phyloP scores from a whole-genome alignment of 495 filamentous ascomycete genomes.

The Jackrogersella minutella region DNA sequence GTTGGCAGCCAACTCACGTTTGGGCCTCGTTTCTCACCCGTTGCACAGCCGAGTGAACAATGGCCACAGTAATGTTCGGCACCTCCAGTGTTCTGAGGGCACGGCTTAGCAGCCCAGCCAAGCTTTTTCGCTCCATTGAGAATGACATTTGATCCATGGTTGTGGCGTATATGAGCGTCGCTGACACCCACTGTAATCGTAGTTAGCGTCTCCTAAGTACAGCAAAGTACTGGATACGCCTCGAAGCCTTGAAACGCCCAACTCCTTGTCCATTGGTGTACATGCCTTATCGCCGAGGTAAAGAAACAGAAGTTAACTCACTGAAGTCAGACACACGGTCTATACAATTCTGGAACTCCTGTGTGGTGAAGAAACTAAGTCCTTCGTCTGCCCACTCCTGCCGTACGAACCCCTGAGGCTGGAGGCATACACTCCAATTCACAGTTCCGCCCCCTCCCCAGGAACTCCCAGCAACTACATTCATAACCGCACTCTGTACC shows the following conservation, averaged over 20 bases:
- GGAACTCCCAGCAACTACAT: conserved; percentile 70
- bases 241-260: background rate
- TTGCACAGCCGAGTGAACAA: conserved; percentile 79
- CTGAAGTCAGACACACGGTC: conserved; percentile 64
- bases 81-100: conserved; percentile 82
- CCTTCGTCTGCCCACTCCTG: conserved; percentile 80
- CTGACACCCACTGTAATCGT: conserved; percentile 73
- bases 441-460: conserved; percentile 90
- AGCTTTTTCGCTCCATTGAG: conserved; percentile 79
- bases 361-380: conserved; percentile 78
- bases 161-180: conserved; percentile 71
- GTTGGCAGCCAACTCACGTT: conserved; percentile 79
- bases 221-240: background rate
- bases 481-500: conserved; percentile 65
- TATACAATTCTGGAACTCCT: conserved; percentile 76
- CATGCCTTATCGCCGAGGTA: conserved; percentile 46
- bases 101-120: conserved; percentile 72
- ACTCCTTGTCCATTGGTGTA: background rate
- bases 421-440: conserved; percentile 88
- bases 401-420: conserved; percentile 81
- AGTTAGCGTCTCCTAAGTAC: conserved; percentile 51
- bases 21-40: conserved; percentile 78
- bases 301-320: conserved; percentile 32
- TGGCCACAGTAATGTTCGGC: conserved; percentile 78
- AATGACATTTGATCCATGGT: conserved; percentile 69